These are phyloP conservation scores for Metschnikowia baotianmanensis DNA, from an alignment of 805 yeast species.

Conservation along the genomic window DNA sequence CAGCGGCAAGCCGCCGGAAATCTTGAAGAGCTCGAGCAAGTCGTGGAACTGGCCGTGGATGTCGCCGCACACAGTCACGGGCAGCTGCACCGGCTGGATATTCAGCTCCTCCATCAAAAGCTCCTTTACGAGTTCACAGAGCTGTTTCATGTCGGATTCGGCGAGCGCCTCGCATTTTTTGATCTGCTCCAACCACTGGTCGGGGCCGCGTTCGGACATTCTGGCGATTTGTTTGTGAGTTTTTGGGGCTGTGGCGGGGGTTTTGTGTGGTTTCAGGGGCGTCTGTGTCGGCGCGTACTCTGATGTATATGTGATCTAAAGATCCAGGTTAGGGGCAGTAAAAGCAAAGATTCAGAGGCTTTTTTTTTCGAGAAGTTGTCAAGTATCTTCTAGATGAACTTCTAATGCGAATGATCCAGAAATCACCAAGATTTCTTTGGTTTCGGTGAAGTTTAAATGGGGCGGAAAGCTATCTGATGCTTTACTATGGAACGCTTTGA, in stretches of 20 bases:
- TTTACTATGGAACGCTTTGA: too few species aligned
- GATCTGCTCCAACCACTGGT: constrained; percentile 93
- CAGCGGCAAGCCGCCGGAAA: constrained; percentile 89
- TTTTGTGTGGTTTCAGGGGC: too few species aligned
- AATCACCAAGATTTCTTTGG: too few species aligned
- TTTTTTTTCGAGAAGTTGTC: too few species aligned
- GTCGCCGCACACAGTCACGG: constrained; percentile 96
- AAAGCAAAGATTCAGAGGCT: too few species aligned
- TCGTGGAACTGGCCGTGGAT: constrained; percentile 99
- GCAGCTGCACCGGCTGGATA: constrained; percentile 89
- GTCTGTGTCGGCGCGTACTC: too few species aligned
- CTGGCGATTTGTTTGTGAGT: constrained; percentile 3
- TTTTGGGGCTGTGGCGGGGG: background rate
- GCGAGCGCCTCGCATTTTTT: constrained; percentile 84
- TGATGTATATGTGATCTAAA: too few species aligned
- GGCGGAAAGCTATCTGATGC: too few species aligned
- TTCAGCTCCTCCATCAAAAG: constrained; percentile 93
- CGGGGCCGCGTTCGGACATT: constrained; percentile 82
- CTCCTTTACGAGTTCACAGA: constrained; percentile 94
- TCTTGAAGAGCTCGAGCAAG: constrained; percentile 81
- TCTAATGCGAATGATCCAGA: too few species aligned
- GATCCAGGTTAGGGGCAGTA: too few species aligned
- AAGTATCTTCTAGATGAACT: too few species aligned
- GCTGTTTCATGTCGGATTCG: constrained; percentile 92
- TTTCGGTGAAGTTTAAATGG: too few species aligned